Evolutionary conservation across 352 stramenopile genomes (phyloP).

Genomic region (Globisporangium viniferum): DNA sequence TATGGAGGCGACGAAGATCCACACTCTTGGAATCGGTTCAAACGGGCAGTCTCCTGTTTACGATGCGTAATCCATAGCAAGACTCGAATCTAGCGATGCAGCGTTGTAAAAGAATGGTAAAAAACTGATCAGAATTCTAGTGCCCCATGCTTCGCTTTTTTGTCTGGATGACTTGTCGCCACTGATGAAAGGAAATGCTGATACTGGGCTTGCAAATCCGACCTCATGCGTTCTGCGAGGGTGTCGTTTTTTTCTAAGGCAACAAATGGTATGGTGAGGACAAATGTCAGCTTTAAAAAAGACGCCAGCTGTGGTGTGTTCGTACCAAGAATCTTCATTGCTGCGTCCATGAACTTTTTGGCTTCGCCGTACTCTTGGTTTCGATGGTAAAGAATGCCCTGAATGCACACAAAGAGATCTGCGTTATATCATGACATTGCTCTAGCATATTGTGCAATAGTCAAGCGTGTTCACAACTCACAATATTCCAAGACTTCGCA

Average conservation of each 20-base stretch:
- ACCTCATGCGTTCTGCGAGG: constrained; percentile 27
- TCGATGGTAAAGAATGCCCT: constrained; percentile 38
- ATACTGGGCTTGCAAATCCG: constrained; percentile 41
- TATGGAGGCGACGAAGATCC: constrained; percentile 71
- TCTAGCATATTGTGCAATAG: background rate
- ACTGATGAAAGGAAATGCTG: constrained; percentile 25
- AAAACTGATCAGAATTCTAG: background rate
- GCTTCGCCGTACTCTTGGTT: constrained; percentile 29
- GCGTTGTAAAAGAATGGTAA: background rate
- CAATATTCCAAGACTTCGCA: constrained; percentile 73
- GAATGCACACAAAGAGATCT: constrained; percentile 1
- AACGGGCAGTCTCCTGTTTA: constrained; percentile 48
- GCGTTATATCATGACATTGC: background rate
- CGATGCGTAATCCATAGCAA: constrained; percentile 29
- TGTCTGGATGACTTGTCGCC: constrained; percentile 11
- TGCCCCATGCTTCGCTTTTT: constrained; percentile 1
- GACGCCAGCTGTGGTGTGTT: background rate
- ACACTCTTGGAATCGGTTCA: constrained; percentile 45
- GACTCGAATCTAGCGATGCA: background rate
- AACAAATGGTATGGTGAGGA: background rate
- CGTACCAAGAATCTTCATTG: constrained; percentile 39
- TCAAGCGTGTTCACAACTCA: constrained; percentile 24
- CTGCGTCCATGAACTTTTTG: constrained; percentile 41
- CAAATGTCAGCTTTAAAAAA: background rate
- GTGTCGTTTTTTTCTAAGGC: constrained; percentile 27